Evolutionary conservation across 306 rosid genomes (phyloP).

Genomic region (Castanea sativa): DNA sequence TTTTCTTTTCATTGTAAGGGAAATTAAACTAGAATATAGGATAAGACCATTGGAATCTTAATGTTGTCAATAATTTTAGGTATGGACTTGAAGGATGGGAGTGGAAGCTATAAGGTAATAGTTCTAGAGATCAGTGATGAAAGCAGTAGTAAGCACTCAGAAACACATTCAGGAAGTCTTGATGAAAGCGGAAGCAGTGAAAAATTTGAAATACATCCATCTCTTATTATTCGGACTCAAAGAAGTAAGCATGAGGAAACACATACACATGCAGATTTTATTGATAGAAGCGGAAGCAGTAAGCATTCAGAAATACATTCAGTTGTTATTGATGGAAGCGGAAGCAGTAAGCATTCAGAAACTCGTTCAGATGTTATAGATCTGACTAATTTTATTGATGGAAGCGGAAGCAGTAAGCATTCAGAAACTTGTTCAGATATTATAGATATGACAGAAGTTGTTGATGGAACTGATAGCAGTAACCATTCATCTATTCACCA

Average conservation of each 20-base stretch:
- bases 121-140: slow-evolving; percentile 23
- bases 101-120: slow-evolving; percentile 14
- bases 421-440: not conserved
- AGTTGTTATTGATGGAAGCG: slow-evolving; percentile 12
- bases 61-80: slow-evolving; percentile 6
- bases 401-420: slow-evolving; percentile 11
- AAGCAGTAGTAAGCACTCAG: slow-evolving; percentile 11
- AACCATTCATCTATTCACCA: not conserved
- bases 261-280: slow-evolving; percentile 15
- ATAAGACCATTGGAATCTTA: not conserved
- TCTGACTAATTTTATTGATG: not conserved
- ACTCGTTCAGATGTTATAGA: not conserved
- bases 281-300: slow-evolving; percentile 15
- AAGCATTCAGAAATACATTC: not conserved
- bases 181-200: slow-evolving; percentile 12
- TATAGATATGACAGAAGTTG: not conserved
- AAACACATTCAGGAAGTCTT: slow-evolving; percentile 1
- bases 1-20: slow-evolving; percentile 4
- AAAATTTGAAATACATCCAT: not conserved
- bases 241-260: slow-evolving; percentile 21
- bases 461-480: slow-evolving; percentile 19
- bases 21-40: not conserved
- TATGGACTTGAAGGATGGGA: slow-evolving; percentile 23
- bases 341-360: slow-evolving; percentile 3
- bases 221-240: slow-evolving; percentile 13